Evolutionary conservation across 176 grass and related monocot genomes (phyloP), one percentile per base, ranked within the genome.

Genomic region (Hyparrhenia diplandra): DNA sequence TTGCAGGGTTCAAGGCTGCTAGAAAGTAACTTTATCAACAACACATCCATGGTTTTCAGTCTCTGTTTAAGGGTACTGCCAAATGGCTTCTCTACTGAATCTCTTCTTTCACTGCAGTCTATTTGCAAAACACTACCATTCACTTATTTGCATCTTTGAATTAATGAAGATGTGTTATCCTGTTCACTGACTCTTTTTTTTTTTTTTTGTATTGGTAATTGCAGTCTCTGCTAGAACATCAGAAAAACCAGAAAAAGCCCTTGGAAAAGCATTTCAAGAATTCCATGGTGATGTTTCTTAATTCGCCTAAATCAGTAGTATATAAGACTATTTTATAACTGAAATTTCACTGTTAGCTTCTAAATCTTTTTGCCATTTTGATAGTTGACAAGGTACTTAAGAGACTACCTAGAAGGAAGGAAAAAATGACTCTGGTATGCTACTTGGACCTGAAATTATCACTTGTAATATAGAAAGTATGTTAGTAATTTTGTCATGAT

Each of bases 11-110:
- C 91, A 74, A 84, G 94, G 71, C 41, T 94, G 69, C 64, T 87
- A 27, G 94, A 97, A 75, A 97, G 94, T 85, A 91, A 92, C 67
- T 97, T 97, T 69, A 94, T 97, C 40, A 97, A 97, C 62, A 97
- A 97, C 58, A 97, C 94, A 46, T 97, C 94, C 13, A 97, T 97
- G 92, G 91, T 97, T 82, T 92, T 97, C 37, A 78, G 94, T 51
- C 83, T 74, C 31, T 97, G 94, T 87, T 85, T 97, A 63, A 85
- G 94, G 89, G 94, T 97, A 90, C 64, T 83, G 42, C 10, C 73
- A 52, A 70, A 65, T 89, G n/a, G 6, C 64, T 77, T 82, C 76
- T 68, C 42, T 82, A 72, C 71, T 28, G 58, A 35, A 75, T 28
- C 62, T 74, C 13, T 77, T 69, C 23, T 68, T 69, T 36, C 16